Base-by-base conservation (phyloP, 768 basidiomycete species). In the Cystobasidium ongulense region DNA sequence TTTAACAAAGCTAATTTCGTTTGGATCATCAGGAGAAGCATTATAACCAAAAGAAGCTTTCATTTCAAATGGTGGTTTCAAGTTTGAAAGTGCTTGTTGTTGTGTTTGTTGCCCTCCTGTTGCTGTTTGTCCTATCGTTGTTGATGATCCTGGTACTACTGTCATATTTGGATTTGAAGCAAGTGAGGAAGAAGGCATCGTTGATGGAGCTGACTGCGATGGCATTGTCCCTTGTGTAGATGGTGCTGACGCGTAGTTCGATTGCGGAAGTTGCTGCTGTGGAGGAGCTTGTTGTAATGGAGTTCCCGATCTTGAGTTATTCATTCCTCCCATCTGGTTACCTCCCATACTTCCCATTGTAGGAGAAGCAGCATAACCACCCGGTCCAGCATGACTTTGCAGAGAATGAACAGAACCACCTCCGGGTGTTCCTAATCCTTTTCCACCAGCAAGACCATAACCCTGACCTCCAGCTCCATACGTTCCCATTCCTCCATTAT, bases 11-110 rank as follows among this genome's bases (percentile, higher is more conserved):
- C 91, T 90, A 46, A 99, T 89, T 82, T 99, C 96, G 79, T 91
- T 96, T 15, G 94, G 91, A 81, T 99, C 96, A 73, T 97, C 94
- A 33, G 90, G 84, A 1, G 90, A 91, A n/a, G 93, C 95, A 62
- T 86, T 86, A 83, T 99, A 96, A 67, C 89, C 86, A 84, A 94
- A 96, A 68, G 94, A 82, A 7, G 92, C 92, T 79, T 90, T 91
- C 62, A 92, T 92, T 80, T 86, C 90, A 83, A 90, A 36, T 10
- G 90, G 10, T 83, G 80, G 76, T 59, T 59, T 27, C 27, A 59
- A 2, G 23, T 35, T 59, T n/a, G 43, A n/a, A 50, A 17, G 15
- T 86, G 88, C 43, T 74, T 63, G 10, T 63, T 61, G 36, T 54
- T 29, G 39, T 41, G 7, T 7, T 41, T 41, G 39, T 7, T 41